These are phyloP conservation scores for Fusarium praegraminearum DNA, from an alignment of 2,329 filamentous ascomycete species.

Conservation along the genomic window DNA sequence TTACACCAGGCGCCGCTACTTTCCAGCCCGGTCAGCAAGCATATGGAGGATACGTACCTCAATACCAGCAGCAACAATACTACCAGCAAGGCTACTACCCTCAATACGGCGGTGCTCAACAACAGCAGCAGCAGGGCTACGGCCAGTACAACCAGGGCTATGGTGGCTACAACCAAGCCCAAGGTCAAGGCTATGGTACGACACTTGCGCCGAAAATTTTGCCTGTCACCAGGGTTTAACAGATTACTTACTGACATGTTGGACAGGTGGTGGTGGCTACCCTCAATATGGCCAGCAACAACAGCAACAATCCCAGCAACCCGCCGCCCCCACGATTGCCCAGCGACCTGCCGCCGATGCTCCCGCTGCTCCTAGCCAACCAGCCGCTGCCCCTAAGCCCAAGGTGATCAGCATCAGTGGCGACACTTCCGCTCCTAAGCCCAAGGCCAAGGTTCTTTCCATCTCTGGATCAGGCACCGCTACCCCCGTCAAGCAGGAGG, in stretches of 20 bases:
- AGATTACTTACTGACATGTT: constrained; percentile 29
- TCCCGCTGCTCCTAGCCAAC: constrained; percentile 59
- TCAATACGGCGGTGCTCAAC: constrained; percentile 63
- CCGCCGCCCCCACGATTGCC: constrained; percentile 46
- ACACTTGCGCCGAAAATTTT: constrained; percentile 27
- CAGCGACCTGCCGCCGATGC: constrained; percentile 47
- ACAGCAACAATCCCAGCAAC: constrained; percentile 54
- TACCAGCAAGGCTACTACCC: constrained; percentile 69
- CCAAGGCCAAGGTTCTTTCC: constrained; percentile 62
- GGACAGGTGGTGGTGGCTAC: constrained; percentile 64
- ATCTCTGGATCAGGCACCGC: constrained; percentile 53
- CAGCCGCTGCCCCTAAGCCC: constrained; percentile 63
- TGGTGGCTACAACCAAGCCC: constrained; percentile 63
- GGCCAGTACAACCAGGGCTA: constrained; percentile 66
- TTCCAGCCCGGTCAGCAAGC: constrained; percentile 77
- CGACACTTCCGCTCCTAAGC: constrained; percentile 65
- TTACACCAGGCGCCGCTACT: constrained; percentile 76
- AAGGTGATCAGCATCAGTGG: constrained; percentile 79
- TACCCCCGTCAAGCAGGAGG: constrained; percentile 55
- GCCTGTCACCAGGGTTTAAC: constrained; percentile 6
- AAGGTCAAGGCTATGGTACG: constrained; percentile 59
- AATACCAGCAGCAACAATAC: constrained; percentile 65
- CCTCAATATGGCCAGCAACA: constrained; percentile 63
- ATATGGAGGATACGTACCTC: constrained; percentile 69
- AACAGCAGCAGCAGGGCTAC: constrained; percentile 59